Percentiles rank a stretch among this genome's conserved stretches.
Evolutionary conservation across 2,329 filamentous ascomycete genomes (phyloP).

Genomic region (Talaromyces sp.): DNA sequence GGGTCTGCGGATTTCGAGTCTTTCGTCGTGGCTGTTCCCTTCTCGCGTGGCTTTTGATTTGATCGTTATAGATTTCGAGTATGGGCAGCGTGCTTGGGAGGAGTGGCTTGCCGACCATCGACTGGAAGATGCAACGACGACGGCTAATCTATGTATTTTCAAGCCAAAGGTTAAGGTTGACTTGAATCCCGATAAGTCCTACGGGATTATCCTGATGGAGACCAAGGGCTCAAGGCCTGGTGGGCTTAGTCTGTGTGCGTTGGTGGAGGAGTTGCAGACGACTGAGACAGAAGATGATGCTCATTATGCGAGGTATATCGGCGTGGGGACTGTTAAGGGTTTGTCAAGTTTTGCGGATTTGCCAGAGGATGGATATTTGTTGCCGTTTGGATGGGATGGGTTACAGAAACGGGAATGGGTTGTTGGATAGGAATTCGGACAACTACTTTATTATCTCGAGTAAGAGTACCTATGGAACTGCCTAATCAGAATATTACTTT

Average conservation of each 20-base stretch:
- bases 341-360: not conserved
- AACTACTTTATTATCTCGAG: too few species aligned
- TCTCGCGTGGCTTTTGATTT: not conserved
- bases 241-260: not conserved
- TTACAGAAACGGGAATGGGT: constrained; percentile 4
- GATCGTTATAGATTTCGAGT: not conserved
- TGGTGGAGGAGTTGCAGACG: not conserved
- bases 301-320: constrained; percentile 1
- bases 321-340: not conserved
- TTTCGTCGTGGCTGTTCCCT: not conserved
- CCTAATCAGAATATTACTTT: too few species aligned
- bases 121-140: not conserved
- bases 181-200: not conserved
- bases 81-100: not conserved
- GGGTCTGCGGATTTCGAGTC: not conserved
- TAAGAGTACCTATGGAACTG: too few species aligned
- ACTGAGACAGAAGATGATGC: not conserved
- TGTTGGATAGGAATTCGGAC: too few species aligned
- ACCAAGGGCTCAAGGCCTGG: not conserved
- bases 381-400: constrained; percentile 3
- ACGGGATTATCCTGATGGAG: constrained; percentile 3
- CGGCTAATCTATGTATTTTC: not conserved
- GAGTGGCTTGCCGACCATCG: not conserved
- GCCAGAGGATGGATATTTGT: not conserved
- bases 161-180: not conserved